Evolutionary conservation across 2,329 filamentous ascomycete genomes (phyloP), one percentile per base, ranked within the genome.

Genomic region (Diaporthe capsici): DNA sequence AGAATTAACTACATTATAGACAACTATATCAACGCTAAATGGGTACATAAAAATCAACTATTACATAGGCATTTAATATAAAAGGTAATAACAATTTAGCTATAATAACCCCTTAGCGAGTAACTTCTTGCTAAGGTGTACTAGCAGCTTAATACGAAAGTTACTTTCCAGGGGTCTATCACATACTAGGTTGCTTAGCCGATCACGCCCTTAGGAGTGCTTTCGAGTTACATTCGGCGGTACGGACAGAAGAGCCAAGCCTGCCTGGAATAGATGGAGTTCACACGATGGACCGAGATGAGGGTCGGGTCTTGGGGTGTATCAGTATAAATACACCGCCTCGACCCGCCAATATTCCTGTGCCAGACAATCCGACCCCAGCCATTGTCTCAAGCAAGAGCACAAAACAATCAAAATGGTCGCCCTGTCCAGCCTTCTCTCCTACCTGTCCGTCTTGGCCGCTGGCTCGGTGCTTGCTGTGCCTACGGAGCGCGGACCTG

Each of bases 171-270:
- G 28, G 2, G 28, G 28, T 28, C 28, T 28, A 2, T 28, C 2
- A 28, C 2, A 28, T 28, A 28, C 2, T 28, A 2, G 28, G 28
- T 28, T 28, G 28, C 2, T 28, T 28, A 28, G 28, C 28, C 2
- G 28, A 28, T 28, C 28, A 28, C 28, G 28, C 28, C 28, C 28
- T 28, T n/a, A n/a, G 44, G 28, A 34, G 28, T 51, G 44, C 20
- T 68, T 34, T 34, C 44, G 28, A 68, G 63, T 68, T 68, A 37
- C 44, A 68, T 68, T 49, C 63, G 63, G 63, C 44, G 63, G n/a
- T 68, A 51, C 63, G 63, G 47, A 34, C 63, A 51, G 60, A 25
- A 51, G 28, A 5, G 63, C 20, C 63, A 51, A 51, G 44, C 22
- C 10, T 51, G 63, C 31, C 47, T 68, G 28, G 31, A 37, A 37